Evolutionary conservation across 1,284 basidiomycete species (phyloP), one percentile per base, ranked within the genome.

Genomic region (Psilocybe mexicana): DNA sequence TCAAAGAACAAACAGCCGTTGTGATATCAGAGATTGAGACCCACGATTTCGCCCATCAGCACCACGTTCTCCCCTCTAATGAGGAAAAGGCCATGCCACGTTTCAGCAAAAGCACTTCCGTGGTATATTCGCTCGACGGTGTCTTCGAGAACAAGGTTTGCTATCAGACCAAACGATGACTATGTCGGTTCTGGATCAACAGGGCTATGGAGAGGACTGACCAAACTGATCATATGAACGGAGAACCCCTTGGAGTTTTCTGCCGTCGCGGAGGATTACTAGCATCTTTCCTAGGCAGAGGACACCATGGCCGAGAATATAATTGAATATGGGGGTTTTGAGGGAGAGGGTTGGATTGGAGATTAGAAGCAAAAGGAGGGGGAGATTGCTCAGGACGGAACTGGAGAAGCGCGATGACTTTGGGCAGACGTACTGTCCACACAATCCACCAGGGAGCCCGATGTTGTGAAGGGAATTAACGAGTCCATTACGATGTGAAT

Each of bases 1-100:
- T 18, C 18, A 45, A 57, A 57, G 35, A 43, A 43, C 1, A 18
- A 6, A 30, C 53, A 52, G 49, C 14, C 59, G 55, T 36, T 6
- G 30, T 33, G 25, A 61, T 23, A 36, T 42, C 28, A 43, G 23
- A 43, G 23, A 52, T n/a, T 8, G 6, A 40, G 6, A 85, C 94
- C 71, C 70, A 98, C 96, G 59, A 99, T 91, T 82, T 99, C 97
- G 52, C 97, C 97, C 54, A 99, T 77, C 51, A 98, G 78, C 10
- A 99, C 97, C 24, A 99, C 97, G 71, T 99, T 99, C 80, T 99
- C 97, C 49, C 97, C 97, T 64, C 97, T 86, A 64, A 99, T 94
- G 63, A 99, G 83, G 72, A 94, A 95, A 24, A 99, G 82, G 3
- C 96, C 96, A 61, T 89, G 83, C 77, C 87, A 90, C 62, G 85